Evolutionary conservation across 2,329 filamentous ascomycete species (phyloP).

Genomic region (Aspergillus glaucus): DNA sequence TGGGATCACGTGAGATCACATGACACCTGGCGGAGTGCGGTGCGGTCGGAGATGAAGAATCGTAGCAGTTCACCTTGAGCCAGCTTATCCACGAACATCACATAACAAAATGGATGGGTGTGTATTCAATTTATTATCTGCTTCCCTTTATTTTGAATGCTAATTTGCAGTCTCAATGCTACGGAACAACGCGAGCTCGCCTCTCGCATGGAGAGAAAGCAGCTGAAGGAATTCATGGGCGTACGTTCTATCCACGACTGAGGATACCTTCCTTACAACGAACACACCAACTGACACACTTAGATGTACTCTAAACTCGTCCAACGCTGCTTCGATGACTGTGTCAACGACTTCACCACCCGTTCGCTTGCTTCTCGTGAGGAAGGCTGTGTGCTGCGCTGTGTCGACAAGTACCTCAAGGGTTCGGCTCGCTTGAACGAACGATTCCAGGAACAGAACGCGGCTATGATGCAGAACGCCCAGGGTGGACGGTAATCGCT

Average conservation of each 20-base stretch:
- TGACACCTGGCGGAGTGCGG: background rate
- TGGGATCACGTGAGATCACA: background rate
- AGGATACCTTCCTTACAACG: background rate
- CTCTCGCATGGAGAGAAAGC: constrained; percentile 90
- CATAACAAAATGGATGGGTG: constrained; percentile 35
- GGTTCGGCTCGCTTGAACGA: constrained; percentile 83
- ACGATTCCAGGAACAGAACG: constrained; percentile 75
- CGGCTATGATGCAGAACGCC: constrained; percentile 58
- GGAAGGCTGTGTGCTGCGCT: constrained; percentile 85
- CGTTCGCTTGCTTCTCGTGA: constrained; percentile 86
- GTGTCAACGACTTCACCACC: constrained; percentile 97
- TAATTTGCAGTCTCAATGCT: constrained; percentile 55
- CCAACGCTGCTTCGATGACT: constrained; percentile 81
- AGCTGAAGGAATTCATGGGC: constrained; percentile 98
- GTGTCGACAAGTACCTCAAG: constrained; percentile 94
- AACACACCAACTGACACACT: background rate
- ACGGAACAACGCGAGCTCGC: constrained; percentile 90
- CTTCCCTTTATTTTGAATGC: background rate
- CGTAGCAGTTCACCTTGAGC: constrained; percentile 1
- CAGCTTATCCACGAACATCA: constrained; percentile 1
- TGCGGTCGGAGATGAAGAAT: constrained; percentile 5
- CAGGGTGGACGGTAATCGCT: constrained; percentile 16
- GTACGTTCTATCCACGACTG: constrained; percentile 50
- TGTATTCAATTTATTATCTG: background rate
- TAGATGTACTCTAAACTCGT: constrained; percentile 60